A percentile compares a stretch with the other conserved stretches of the same genome.
Conservation (phyloP, 805 yeast genomes). For the Saturnispora serradocipensis region DNA sequence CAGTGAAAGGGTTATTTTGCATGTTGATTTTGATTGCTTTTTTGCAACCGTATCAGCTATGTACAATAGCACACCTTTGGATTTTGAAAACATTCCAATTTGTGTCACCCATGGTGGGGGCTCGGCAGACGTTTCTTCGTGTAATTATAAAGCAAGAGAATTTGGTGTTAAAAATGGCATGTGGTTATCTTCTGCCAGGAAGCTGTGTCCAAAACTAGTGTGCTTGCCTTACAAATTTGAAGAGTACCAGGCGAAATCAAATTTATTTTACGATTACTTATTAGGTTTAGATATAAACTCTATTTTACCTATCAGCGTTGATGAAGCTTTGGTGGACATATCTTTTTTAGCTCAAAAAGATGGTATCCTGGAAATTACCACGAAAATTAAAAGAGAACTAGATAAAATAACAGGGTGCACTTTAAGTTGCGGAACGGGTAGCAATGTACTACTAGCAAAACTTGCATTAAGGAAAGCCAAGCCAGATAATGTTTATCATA, state of each 20-base stretch:
- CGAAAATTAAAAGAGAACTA: slow-evolving; percentile 33
- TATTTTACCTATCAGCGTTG: slow-evolving; percentile 80
- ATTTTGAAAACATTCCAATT: slow-evolving; percentile 40
- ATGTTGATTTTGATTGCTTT: slow-evolving; percentile 90
- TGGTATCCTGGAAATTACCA: slow-evolving; percentile 24
- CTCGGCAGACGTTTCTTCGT: slow-evolving; percentile 79
- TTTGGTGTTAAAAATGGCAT: slow-evolving; percentile 78
- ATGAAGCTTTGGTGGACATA: slow-evolving; percentile 79
- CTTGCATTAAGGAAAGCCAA: slow-evolving; percentile 66
- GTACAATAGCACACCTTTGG: slow-evolving; percentile 39
- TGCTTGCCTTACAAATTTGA: slow-evolving; percentile 66
- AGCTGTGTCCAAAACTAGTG: slow-evolving; percentile 51
- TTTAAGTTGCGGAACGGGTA: slow-evolving; percentile 73
- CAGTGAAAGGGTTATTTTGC: slow-evolving; percentile 39
- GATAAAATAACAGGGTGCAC: slow-evolving; percentile 44
- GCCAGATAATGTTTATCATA: slow-evolving; percentile 55
- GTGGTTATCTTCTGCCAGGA: slow-evolving; percentile 70
- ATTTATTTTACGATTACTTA: slow-evolving; percentile 53
- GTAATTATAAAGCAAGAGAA: slow-evolving; percentile 81
- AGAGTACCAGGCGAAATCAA: slow-evolving; percentile 58
- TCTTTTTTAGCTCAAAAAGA: slow-evolving; percentile 18
- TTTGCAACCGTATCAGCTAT: slow-evolving; percentile 80
- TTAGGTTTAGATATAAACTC: slow-evolving; percentile 35
- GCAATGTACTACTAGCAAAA: slow-evolving; percentile 69
- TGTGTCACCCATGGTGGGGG: slow-evolving; percentile 56